Evolutionary conservation across 768 basidiomycete species (phyloP), one percentile per base, ranked within the genome.

Genomic region (Fibroporia radiculosa): DNA sequence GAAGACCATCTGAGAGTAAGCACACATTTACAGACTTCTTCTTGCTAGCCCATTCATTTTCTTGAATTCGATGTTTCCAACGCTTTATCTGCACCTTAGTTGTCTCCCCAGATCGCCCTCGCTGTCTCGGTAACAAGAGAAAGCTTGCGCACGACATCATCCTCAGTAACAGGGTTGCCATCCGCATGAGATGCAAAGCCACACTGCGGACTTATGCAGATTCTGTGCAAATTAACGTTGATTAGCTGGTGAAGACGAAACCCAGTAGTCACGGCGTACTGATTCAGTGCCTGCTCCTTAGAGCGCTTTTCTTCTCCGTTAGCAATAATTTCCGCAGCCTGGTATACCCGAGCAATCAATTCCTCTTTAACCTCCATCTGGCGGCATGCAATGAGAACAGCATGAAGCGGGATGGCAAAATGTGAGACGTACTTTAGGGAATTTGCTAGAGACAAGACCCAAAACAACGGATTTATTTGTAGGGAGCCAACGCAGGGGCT

Each of bases 401-500:
- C 18, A 7, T 46, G 6, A 47, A 7, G 14, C 11, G 13, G 29
- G 26, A 42, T 26, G 16, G 5, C 14, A 42, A 32, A 3, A 24
- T 3, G 31, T 23, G 24, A 5, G 27, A 44, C 69, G 61, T 6
- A 62, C 56, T 44, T 54, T 39, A 0, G 70, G 62, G 46, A 70
- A 59, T 54, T 73, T 73, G 23, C 67, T 67, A 2, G 72, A 70
- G 34, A 73, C 54, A 23, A 73, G 57, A 18, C 72, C 71, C 26
- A 73, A 60, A 28, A 73, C 63, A 41, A 70, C 54, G 7, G 57
- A 55, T 48, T 72, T 72, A 52, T 68, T 53, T 33, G 62, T 58
- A 1, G 79, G 79, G 10, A 81, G 64, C 49, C 66, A 56, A 56
- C 65, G 72, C 12, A 81, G 67, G n/a, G 79, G 75, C 46, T 65